phyloP scores from a whole-genome alignment of 2,329 filamentous ascomycete genomes.

The Nigrograna mackinnonii region DNA sequence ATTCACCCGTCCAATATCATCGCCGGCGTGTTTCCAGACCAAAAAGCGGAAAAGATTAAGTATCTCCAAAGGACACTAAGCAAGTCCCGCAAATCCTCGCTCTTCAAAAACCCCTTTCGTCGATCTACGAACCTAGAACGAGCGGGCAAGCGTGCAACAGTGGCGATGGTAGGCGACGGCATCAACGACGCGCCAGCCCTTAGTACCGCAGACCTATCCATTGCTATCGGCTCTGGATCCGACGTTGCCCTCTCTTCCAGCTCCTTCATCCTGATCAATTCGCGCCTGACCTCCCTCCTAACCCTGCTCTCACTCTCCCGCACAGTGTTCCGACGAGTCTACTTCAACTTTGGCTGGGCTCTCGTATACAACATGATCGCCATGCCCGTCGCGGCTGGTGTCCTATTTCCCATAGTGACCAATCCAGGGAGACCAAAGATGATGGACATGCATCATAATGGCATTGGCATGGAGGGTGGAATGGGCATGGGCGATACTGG shows the following conservation, averaged over 20 bases:
- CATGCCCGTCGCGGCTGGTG: conserved; percentile 80
- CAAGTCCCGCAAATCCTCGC: conserved; percentile 17
- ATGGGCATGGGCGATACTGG: conserved; percentile 41
- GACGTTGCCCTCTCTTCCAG: conserved; percentile 83
- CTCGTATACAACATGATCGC: conserved; percentile 79
- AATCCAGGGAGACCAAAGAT: conserved; percentile 49
- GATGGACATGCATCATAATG: conserved; percentile 47
- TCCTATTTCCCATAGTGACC: conserved; percentile 66
- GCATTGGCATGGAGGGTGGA: conserved; percentile 30
- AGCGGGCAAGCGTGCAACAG: conserved; percentile 53
- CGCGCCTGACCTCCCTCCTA: conserved; percentile 69
- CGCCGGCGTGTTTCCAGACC: conserved; percentile 81
- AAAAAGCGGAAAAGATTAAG: conserved; percentile 76
- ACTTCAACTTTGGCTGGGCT: conserved; percentile 86
- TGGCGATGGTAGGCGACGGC: conserved; percentile 87
- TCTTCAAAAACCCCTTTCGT: conserved; percentile 22
- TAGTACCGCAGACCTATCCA: conserved; percentile 78
- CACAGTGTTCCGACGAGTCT: conserved; percentile 75
- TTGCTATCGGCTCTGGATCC: conserved; percentile 78
- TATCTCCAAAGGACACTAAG: conserved; percentile 43
- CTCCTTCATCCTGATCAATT: conserved; percentile 78
- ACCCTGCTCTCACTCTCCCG: conserved; percentile 73
- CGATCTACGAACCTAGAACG: conserved; percentile 8
- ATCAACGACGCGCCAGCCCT: conserved; percentile 91
- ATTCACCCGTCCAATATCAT: conserved; percentile 77